phyloP scores from a whole-genome alignment of 2,329 filamentous ascomycete genomes.

The Trichoderma atrobrunneum region DNA sequence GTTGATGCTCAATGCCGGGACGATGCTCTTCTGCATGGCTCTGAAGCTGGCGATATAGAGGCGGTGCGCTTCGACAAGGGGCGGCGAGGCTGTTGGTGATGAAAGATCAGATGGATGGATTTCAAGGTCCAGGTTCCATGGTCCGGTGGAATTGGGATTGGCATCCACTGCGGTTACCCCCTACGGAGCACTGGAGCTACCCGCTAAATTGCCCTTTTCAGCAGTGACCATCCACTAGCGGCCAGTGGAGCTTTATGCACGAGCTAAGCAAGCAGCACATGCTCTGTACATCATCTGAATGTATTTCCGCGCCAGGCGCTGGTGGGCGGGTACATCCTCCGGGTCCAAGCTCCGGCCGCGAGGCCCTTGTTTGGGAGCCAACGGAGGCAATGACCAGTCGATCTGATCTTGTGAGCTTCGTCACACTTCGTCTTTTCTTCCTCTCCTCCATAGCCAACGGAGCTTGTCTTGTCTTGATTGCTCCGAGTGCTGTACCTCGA shows the following conservation, averaged over 20 bases:
- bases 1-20: neutral
- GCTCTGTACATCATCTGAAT: conserved; percentile 11
- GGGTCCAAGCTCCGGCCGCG: conserved; percentile 17
- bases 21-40: conserved; percentile 1
- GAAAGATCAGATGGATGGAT: neutral
- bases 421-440: neutral
- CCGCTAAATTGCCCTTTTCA: conserved; percentile 18
- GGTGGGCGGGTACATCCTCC: conserved; percentile 9
- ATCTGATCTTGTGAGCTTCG: conserved; percentile 17
- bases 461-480: neutral
- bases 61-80: neutral
- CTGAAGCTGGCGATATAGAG: neutral
- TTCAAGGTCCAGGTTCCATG: neutral
- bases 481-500: neutral
- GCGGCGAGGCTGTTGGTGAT: neutral
- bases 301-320: conserved; percentile 16
- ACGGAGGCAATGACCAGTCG: neutral
- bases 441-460: neutral
- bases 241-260: conserved; percentile 12
- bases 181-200: conserved; percentile 4
- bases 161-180: conserved; percentile 1
- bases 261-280: conserved; percentile 10
- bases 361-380: conserved; percentile 7
- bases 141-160: neutral
- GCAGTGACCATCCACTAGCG: conserved; percentile 1